Base-by-base conservation (phyloP, 768 basidiomycete genomes). In the Rhodotorula graminis region DNA sequence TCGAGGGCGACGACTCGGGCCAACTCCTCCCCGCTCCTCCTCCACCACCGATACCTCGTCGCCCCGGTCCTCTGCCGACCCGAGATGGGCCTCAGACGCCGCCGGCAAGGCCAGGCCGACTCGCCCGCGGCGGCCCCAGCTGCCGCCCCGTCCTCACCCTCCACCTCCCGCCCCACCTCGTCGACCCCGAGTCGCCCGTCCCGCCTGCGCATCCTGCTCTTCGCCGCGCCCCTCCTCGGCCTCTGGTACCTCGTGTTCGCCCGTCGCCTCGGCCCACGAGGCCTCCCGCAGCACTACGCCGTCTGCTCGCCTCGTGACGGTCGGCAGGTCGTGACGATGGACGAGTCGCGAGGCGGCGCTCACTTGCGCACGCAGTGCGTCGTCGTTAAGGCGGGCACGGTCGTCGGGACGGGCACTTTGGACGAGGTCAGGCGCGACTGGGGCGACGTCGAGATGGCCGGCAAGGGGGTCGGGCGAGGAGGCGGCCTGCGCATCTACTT, bases 361-460 rank as follows among this genome's bases (percentile, higher is more conserved):
- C n/a, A 59, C 10, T 40, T 67, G 1, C 11, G 66, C 15, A 65
- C 63, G 9, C 58, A 69, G 52, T 75, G 73, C 61, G n/a, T 75
- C 44, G 73, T 75, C 40, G 63, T 75, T 11, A 21, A 65, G 25
- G 37, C 62, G 5, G 58, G 64, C 3, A 27, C 31, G 27, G 42
- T 75, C 18, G 67, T 49, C 27, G 70, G 44, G 2, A 18, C 10
- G 0, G 73, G 73, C 0, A 61, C 42, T 9, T 7, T 68, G 47
- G 25, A 47, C 16, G 59, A 68, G 12, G 40, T 75, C 25, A 33
- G 73, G 60, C 6, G 46, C 49, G 58, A 65, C 19, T 75, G 69
- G 70, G 73, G 73, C 5, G 73, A 75, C 47, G 2, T 61, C 14
- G 73, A 71, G 6, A 75, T 65, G n/a, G 29, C 23, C 2, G 73